phyloP scores from a whole-genome alignment of 208 protist genomes.

The Wallacemonas rigidus region DNA sequence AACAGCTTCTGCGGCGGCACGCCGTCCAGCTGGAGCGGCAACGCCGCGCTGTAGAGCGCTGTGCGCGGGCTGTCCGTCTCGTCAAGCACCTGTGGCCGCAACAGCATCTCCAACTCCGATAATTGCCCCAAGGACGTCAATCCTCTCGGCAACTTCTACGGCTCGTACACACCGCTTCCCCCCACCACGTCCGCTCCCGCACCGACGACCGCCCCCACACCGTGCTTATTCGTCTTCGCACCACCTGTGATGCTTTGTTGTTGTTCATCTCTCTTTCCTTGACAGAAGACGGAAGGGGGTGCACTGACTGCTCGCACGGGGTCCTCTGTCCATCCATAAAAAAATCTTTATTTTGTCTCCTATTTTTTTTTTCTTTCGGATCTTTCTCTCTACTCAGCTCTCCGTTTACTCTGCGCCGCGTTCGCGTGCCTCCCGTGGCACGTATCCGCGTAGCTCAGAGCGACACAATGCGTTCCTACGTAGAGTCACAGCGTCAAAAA shows the following conservation, averaged over 20 bases:
- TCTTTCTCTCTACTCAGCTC: background rate
- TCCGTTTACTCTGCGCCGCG: no score
- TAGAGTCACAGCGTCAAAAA: no score
- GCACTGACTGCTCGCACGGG: no score
- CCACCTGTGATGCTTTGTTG: no score
- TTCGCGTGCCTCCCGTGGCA: no score
- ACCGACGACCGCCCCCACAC: background rate
- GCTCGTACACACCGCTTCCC: background rate
- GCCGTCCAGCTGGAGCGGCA: slow-evolving; percentile 15
- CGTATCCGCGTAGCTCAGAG: no score
- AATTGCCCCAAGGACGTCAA: background rate
- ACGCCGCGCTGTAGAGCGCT: slow-evolving; percentile 20
- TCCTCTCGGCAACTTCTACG: slow-evolving; percentile 7
- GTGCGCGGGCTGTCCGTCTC: slow-evolving; percentile 11
- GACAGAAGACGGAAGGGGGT: no score
- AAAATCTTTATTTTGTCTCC: no score
- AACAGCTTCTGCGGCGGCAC: slow-evolving; percentile 25
- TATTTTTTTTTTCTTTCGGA: background rate
- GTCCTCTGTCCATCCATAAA: no score
- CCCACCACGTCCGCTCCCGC: background rate
- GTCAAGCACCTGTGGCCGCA: background rate
- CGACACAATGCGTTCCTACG: no score
- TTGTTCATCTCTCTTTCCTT: no score
- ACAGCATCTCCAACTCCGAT: background rate
- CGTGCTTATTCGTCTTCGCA: no score